Conservation (phyloP, 169 alveolate genomes). For the Toxoplasma gondii region DNA sequence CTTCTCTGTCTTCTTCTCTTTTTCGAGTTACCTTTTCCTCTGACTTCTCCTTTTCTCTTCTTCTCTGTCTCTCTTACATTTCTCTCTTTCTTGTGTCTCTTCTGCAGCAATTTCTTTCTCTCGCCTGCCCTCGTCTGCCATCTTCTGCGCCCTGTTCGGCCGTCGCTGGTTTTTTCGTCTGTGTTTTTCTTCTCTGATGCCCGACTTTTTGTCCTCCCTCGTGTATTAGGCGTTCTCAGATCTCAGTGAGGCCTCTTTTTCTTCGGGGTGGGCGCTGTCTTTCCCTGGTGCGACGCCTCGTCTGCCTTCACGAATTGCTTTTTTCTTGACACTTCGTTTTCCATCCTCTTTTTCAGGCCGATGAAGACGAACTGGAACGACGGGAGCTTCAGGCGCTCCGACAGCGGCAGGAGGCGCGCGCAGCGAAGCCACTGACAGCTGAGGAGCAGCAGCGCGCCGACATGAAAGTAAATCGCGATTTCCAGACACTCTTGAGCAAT, state of each 20-base stretch:
- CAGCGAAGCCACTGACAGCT: conserved; percentile 74
- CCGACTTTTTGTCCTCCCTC: background rate
- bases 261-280: background rate
- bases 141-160: no score
- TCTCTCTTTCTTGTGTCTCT: no score
- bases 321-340: background rate
- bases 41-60: no score
- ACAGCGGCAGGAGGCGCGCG: conserved; percentile 76
- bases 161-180: no score
- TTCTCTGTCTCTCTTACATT: no score
- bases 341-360: conserved; percentile 62
- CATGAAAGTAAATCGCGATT: conserved; percentile 53
- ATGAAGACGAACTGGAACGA: conserved; percentile 72
- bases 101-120: no score
- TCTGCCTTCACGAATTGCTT: background rate
- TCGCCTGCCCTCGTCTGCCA: no score
- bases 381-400: conserved; percentile 78
- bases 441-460: conserved; percentile 79
- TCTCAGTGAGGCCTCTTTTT: background rate
- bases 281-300: background rate
- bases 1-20: background rate
- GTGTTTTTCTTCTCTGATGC: background rate
- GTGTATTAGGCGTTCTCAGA: background rate
- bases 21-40: no score
- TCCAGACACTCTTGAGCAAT: background rate